Evolutionary conservation across 148 eudicot genomes (phyloP).

Genomic region (Vaccinium corymbosum): DNA sequence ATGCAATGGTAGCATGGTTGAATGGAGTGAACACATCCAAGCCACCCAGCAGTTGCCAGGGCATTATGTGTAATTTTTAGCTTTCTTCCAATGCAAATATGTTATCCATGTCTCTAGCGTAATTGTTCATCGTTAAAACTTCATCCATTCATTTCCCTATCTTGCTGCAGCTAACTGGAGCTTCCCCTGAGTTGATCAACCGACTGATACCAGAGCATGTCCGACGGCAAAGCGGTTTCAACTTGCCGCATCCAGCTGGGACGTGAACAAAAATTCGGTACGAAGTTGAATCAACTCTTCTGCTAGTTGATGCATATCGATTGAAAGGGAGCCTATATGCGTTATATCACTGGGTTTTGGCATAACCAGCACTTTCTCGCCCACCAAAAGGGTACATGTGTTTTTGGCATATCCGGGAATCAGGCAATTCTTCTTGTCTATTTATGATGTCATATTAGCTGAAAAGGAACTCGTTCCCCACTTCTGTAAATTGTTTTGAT

Average conservation of each 20-base stretch:
- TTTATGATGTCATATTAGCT: constrained; percentile 6
- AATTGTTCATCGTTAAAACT: neutral
- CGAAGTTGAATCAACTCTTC: constrained; percentile 8
- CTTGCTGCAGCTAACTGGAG: constrained; percentile 53
- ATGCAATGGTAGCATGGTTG: neutral
- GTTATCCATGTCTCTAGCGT: neutral
- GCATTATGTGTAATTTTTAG: neutral
- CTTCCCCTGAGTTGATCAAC: constrained; percentile 56
- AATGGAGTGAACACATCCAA: neutral
- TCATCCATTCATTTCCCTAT: neutral
- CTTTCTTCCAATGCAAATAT: neutral
- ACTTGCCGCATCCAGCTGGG: constrained; percentile 42
- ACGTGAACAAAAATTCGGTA: constrained; percentile 9
- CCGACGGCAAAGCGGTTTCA: constrained; percentile 47
- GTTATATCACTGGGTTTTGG: neutral
- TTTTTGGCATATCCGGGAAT: constrained; percentile 1
- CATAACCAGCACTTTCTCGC: neutral
- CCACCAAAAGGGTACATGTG: neutral
- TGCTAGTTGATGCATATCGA: constrained; percentile 2
- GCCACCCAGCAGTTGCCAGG: neutral
- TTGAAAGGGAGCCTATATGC: constrained; percentile 9
- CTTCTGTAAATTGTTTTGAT: constrained; percentile 25
- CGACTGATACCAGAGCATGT: constrained; percentile 76
- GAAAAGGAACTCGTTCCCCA: constrained; percentile 5
- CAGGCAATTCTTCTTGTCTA: constrained; percentile 6